Base-by-base conservation (phyloP, 1,284 basidiomycete genomes). In the Boletellus dicymbophilus region DNA sequence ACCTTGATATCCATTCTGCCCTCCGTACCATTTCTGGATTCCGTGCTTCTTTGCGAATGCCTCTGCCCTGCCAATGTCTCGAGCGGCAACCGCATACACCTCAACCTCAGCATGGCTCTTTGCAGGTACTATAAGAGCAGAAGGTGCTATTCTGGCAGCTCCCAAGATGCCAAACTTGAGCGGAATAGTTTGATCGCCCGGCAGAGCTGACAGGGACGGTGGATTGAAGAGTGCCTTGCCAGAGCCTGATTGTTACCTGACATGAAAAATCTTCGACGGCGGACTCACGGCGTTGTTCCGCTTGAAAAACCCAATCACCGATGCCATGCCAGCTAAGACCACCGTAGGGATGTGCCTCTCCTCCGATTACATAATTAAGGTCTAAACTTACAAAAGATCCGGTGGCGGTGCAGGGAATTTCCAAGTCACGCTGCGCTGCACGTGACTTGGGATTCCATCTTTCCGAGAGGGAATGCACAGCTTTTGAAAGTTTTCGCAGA, bases 121-220 rank as follows among this genome's bases (percentile, higher is more conserved):
- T 1, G 77, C 79, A 2, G 87, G 84, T 3, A 52, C 58, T 39
- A 88, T 73, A 18, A 88, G 63, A 3, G 80, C 84, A 13, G 51
- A 30, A 2, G 85, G 85, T 0, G 80, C 84, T 27, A 90, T 87
- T n/a, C 61, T 69, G 2, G 87, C 84, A 6, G 85, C 83, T 16
- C 84, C 84, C 4, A 87, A 65, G 26, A 85, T 77, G 1, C 84
- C 84, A 49, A 86, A 82, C 46, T 72, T 78, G 16, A 84, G 58
- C 1, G 75, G 73, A 6, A 56, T 3, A 11, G 11, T 11, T 15
- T 49, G 23, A 9, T 46, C 28, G 6, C 34, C 36, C 22, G 12
- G 37, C 16, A 30, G 20, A 21, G 27, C 15, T 2, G 37, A 18
- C 10, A 47, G 45, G 18, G 40, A 12, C 34, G 63, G 59, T 20